These are phyloP conservation scores for Trichoderma atrobrunneum DNA, from an alignment of 2,329 filamentous ascomycete genomes.

Conservation along the genomic window DNA sequence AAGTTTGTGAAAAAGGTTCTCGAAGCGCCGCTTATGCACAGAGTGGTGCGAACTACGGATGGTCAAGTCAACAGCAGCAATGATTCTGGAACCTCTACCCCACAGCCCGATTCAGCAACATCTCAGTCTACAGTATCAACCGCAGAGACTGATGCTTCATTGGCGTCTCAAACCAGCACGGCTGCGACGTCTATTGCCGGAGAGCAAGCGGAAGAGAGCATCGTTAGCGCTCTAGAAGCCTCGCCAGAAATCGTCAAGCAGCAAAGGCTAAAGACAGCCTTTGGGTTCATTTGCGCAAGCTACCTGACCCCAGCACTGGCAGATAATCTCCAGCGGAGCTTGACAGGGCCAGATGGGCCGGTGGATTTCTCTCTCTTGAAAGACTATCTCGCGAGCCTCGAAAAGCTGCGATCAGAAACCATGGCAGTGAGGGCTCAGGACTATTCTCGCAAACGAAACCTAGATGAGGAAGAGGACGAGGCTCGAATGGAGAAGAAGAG, in stretches of 20 bases:
- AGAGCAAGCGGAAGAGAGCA: conserved; percentile 32
- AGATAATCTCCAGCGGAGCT: conserved; percentile 39
- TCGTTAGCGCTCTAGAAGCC: conserved; percentile 44
- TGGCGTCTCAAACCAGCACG: conserved; percentile 43
- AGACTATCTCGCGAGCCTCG: conserved; percentile 64
- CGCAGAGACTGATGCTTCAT: conserved; percentile 34
- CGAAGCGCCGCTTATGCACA: conserved; percentile 70
- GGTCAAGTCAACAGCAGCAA: conserved; percentile 16
- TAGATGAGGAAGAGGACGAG: conserved; percentile 66
- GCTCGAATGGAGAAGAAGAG: conserved; percentile 74
- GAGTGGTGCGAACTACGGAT: conserved; percentile 43
- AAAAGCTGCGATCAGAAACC: conserved; percentile 68
- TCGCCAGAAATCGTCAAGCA: conserved; percentile 52
- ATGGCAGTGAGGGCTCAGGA: conserved; percentile 66
- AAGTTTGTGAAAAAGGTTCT: conserved; percentile 74
- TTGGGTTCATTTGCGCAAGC: conserved; percentile 61
- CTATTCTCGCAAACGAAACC: conserved; percentile 65
- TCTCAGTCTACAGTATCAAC: conserved; percentile 43
- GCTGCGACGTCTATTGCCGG: conserved; percentile 44
- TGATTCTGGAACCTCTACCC: conserved; percentile 25
- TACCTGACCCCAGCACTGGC: conserved; percentile 54
- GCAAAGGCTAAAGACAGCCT: conserved; percentile 62
- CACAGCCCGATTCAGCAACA: conserved; percentile 32
- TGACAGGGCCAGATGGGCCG: conserved; percentile 36
- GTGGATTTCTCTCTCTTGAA: conserved; percentile 70